Evolutionary conservation across 768 basidiomycete species (phyloP), one percentile per base, ranked within the genome.

Genomic region (Boletus insuetus): DNA sequence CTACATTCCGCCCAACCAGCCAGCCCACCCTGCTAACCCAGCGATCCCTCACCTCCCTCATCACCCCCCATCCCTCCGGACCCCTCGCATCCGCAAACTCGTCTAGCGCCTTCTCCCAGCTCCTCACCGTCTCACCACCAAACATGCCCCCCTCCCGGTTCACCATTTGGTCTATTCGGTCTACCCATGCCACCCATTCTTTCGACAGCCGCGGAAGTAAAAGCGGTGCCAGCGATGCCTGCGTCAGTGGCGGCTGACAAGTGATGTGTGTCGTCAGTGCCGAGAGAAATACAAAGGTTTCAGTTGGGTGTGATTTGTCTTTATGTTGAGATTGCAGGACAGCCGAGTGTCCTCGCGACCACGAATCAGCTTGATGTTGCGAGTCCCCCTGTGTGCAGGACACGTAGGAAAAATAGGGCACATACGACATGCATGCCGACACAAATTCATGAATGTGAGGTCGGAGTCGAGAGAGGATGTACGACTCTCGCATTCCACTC

Each of bases 101-200:
- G 51, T 92, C 87, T 64, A 94, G 67, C 9, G 75, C 79, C 40
- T 81, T 77, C 63, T 85, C 85, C 91, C 91, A 94, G 6, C 72
- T 74, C 59, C 77, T 71, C 40, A 86, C 89, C 10, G 79, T 81
- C 56, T 91, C 89, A 35, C 75, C 78, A 3, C 88, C 83, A 67
- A 91, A 91, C 90, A 94, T 90, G 6, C 88, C 84, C 6, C 83
- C 88, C 57, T 86, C 77, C 14, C 71, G 75, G 64, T 93, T 94
- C 6, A 90, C 87, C 16, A 82, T 72, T 10, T 80, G 74, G 60
- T 91, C 88, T 31, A 94, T 78, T 45, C 78, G 78, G 38, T 82
- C 77, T 19, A 91, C 75, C 91, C 91, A 94, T 14, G 82, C 83
- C 48, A 74, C 79, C 91, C 91, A 93, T 67, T 94, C 91, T 49